Evolutionary conservation across 2,329 filamentous ascomycete genomes (phyloP).

Genomic region (Emmonsia crescens): DNA sequence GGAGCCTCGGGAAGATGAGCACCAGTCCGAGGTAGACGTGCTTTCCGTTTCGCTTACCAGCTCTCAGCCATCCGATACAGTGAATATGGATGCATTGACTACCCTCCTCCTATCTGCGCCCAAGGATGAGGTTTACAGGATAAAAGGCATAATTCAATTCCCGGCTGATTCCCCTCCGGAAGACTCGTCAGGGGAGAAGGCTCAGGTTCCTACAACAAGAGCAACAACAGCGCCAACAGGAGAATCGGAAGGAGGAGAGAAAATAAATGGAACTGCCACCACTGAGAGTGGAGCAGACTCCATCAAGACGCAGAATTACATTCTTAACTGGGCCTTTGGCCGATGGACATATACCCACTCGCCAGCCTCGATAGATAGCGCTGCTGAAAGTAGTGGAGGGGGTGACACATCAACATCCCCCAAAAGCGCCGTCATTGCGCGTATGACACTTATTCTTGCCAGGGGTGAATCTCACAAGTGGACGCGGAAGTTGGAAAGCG

Average conservation of each 20-base stretch:
- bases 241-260: background rate
- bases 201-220: slow-evolving; percentile 22
- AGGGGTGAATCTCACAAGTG: slow-evolving; percentile 39
- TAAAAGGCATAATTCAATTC: slow-evolving; percentile 59
- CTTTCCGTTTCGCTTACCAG: slow-evolving; percentile 63
- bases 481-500: slow-evolving; percentile 38
- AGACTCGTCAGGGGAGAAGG: slow-evolving; percentile 36
- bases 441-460: slow-evolving; percentile 38
- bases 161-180: slow-evolving; percentile 33
- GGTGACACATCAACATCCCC: background rate
- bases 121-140: slow-evolving; percentile 91
- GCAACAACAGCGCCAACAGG: slow-evolving; percentile 1
- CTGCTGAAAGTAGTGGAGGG: slow-evolving; percentile 12
- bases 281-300: background rate
- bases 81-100: slow-evolving; percentile 51
- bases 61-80: slow-evolving; percentile 36
- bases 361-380: slow-evolving; percentile 28
- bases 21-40: slow-evolving; percentile 82
- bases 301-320: slow-evolving; percentile 49
- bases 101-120: slow-evolving; percentile 59
- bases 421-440: slow-evolving; percentile 20
- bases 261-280: background rate
- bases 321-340: slow-evolving; percentile 96
- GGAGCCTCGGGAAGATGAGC: slow-evolving; percentile 40
- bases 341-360: slow-evolving; percentile 76